Evolutionary conservation across 1,139 yeast species (phyloP), one percentile per base, ranked within the genome.

Genomic region (Diutina sp.): DNA sequence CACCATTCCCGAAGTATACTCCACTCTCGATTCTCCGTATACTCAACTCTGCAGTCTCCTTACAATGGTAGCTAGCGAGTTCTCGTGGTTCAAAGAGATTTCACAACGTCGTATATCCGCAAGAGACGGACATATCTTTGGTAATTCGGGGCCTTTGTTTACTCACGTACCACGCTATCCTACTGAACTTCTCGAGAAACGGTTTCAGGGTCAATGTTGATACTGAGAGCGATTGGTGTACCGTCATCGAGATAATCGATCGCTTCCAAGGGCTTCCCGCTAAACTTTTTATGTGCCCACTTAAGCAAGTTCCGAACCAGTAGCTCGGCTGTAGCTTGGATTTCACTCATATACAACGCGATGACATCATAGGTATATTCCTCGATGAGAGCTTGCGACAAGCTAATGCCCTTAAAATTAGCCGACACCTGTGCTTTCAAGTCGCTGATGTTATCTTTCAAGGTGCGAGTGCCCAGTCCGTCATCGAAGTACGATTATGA

Each of bases 351-450:
- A 64, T 84, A 83, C 55, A 75, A 73, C 60, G 79, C 77, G 5
- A 84, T 84, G 11, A 77, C 77, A 16, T 73, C 71, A 21, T 77
- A 67, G 4, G 80, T 77, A 61, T 77, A 81, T 60, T 81, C 85
- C 8, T 66, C 67, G 57, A 83, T 78, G 54, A 84, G 66, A 32
- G 73, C 69, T 21, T 69, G 72, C 59, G 84, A 69, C 58, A 84
- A 69, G 55, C 72, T 70, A 58, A 83, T 82, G 46, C 88, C 88
- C 63, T 80, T 80, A 64, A 81, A 82, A 64, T 83, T 83, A 18
- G 88, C 85, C 1, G 88, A 87, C 58, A 83, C 77, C 62, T 83
- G 87, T 0, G 88, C 88, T 64, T 83, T 83, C 58, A 83, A 65
- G 62, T 83, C 88, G 3, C 84, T 76, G n/a, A 83, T 66, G 58